Base-by-base conservation (phyloP, 805 yeast species). In the Wickerhamomyces xylosicus region DNA sequence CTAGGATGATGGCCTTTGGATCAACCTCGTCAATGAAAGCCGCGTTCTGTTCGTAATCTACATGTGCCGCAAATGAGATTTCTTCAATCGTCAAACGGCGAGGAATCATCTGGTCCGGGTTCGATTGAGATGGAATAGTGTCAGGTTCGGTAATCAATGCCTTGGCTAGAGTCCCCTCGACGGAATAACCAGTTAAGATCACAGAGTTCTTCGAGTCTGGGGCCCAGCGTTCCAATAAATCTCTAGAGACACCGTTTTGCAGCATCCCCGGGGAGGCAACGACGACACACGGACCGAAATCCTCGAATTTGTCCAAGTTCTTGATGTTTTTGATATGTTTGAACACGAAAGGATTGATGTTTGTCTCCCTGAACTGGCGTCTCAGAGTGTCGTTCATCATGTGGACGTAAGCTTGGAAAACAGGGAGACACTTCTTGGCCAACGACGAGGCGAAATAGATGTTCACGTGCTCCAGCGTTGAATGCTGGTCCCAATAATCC, bases 21-120 rank as follows among this genome's bases (percentile, higher is more conserved):
- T 82, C 81, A 3, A 92, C 85, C 43, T 78, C 67, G 48, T 89
- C 96, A 42, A 92, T 92, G 54, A 92, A 92, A 41, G 83, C 85
- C 2, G 95, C 67, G 50, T 92, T 92, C 54, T 92, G 96, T 51
- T 84, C 86, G 59, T 82, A 92, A 57, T 92, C 99, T 18, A 92
- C 99, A 61, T 92, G 99, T 0, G 99, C 99, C n/a, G 98, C 97
- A 68, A 92, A 92, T 2, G 97, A 89, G 4, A 92, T 81, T 59
- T 92, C 99, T 47, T 90, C 97, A 15, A 92, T 79, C 35, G 73
- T 74, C 40, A 94, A 62, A 46, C 97, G 71, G 53, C 98, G 76
- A 5, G 97, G 97, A 32, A 92, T 81, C 42, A 77, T 73, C 16
- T 79, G 63, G 44, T 87, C 96, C 0, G 95, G 85, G 47, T 85